Base-by-base conservation (phyloP, 2,329 filamentous ascomycete genomes). In the Dactylonectria macrodidyma region DNA sequence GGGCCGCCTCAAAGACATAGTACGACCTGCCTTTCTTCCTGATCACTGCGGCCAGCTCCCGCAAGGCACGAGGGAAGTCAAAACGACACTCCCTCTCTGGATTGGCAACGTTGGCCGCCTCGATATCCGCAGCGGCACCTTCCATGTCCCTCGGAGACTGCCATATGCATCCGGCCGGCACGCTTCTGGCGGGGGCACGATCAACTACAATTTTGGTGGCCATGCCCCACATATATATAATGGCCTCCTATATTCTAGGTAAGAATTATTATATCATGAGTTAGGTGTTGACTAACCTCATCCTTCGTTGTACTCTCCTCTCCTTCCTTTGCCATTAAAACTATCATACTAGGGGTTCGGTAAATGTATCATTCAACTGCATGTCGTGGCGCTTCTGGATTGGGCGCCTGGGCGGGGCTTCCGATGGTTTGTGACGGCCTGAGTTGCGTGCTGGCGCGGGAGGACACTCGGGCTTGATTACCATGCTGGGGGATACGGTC, bases 401-500 rank as follows among this genome's bases (percentile, higher is more conserved):
- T 50, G n/a, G 3, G 47, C 47, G 47, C 47, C 19, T 24, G n/a
- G 47, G 47, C 47, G 47, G 47, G 47, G 24, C n/a, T 41, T 41
- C 36, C 2, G 36, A 41, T 12, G 36, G 16, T 12, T 12, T 14
- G 54, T 26, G 54, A 56, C 26, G 8, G 36, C 24, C 54, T 30
- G 26, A 57, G 44, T 41, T 19, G 54, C 54, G 54, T 44, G 26
- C 26, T 7, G 26, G 26, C 26, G 26, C 26, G 26, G 26, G 26
- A 30, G 26, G 26, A 30, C 26, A 30, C 26, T 30, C 26, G 26
- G 26, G 26, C 26, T 30, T 30, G 26, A 30, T 30, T 30, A 30
- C 26, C 26, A 30, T 30, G 26, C 26, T 34, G 44, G 54, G 41
- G n/a, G 41, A 57, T 41, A 5, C 54, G 54, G 54, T 46, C 36